Conservation (phyloP, 192 early-diverging fungal species). For the Coemansia sp. region DNA sequence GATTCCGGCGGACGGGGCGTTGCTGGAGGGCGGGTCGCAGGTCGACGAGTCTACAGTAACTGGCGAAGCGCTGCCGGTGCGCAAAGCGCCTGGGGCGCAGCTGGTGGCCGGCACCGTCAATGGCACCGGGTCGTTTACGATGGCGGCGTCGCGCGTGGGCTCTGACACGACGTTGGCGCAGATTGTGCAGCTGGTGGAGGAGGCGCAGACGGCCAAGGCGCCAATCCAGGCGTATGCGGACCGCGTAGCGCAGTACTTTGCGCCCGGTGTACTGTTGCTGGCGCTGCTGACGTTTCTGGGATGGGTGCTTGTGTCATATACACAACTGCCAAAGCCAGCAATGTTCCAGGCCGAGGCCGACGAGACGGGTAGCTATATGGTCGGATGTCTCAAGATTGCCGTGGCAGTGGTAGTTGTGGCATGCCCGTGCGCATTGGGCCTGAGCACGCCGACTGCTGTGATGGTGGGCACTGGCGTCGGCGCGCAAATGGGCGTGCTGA, state of each 20-base stretch:
- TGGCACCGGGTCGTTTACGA: conserved; percentile 78
- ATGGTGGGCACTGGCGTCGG: conserved; percentile 99
- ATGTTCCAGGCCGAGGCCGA: conserved; percentile 53
- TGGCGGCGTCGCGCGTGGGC: conserved; percentile 84
- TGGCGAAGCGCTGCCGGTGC: conserved; percentile 82
- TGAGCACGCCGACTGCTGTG: conserved; percentile 95
- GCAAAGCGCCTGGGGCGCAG: conserved; percentile 60
- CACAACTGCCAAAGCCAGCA: conserved; percentile 41
- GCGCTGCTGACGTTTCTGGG: conserved; percentile 69
- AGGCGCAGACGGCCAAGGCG: conserved; percentile 91
- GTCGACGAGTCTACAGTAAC: conserved; percentile 98
- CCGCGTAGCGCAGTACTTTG: conserved; percentile 86
- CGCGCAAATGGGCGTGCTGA: conserved; percentile 90
- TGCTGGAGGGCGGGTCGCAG: conserved; percentile 70
- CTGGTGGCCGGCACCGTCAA: conserved; percentile 98
- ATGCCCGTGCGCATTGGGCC: conserved; percentile 94
- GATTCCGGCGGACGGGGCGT: conserved; percentile 84
- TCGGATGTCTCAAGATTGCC: conserved; percentile 81
- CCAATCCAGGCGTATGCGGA: conserved; percentile 95
- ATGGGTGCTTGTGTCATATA: conserved; percentile 69
- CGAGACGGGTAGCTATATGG: conserved; percentile 65
- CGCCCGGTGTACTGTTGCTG: conserved; percentile 77
- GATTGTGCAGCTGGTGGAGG: conserved; percentile 90
- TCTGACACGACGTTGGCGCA: conserved; percentile 87
- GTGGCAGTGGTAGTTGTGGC: conserved; percentile 96